Base-by-base conservation (phyloP, 192 early-diverging fungal genomes). In the Gonapodya prolifera region DNA sequence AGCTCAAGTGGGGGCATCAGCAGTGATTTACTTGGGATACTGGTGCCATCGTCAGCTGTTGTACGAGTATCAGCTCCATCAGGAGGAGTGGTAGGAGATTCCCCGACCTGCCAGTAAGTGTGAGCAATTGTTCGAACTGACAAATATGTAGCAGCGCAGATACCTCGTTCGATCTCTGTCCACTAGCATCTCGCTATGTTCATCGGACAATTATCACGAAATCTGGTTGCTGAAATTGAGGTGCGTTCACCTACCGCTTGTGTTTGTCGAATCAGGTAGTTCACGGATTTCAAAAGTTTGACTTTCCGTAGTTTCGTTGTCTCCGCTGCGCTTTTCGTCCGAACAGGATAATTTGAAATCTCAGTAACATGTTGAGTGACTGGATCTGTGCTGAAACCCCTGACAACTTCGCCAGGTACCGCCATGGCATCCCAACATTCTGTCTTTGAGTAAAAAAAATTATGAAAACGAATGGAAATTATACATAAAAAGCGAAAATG, bases 1-100 rank as follows among this genome's bases (percentile, higher is more conserved):
- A 90, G 80, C 31, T 89, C 88, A 29, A 80, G 82, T 8, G 85
- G 79, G 30, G 78, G 69, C 77, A 78, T 89, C 0, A 90, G 79
- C 2, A 89, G 78, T 0, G 75, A 35, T 34, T 80, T 83, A 30
- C 34, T 13, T n/a, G 45, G 23, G 23, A 69, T 75, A 32, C 30
- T 74, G 69, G 30, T 31, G 78, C 61, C 61, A 17, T 34, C 33
- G 13, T 75, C 18, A 75, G 71, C 17, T 79, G 75, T 30, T 8
- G 28, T 30, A 45, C 34, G 0, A 16, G 23, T 16, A 16, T 34
- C 30, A 0, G 70, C 30, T 29, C 69, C 75, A 16, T 23, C 45
- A 61, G 45, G 45, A 61, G 45, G 23, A 61, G 8, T 61, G 8
- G 23, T 61, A 16, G 28, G 30, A 18, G 70, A 78, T 18, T 17